Percentiles rank a stretch among this genome's conserved stretches.
Evolutionary conservation across 2,329 filamentous ascomycete species (phyloP).

Genomic region (Cercospora beticola): DNA sequence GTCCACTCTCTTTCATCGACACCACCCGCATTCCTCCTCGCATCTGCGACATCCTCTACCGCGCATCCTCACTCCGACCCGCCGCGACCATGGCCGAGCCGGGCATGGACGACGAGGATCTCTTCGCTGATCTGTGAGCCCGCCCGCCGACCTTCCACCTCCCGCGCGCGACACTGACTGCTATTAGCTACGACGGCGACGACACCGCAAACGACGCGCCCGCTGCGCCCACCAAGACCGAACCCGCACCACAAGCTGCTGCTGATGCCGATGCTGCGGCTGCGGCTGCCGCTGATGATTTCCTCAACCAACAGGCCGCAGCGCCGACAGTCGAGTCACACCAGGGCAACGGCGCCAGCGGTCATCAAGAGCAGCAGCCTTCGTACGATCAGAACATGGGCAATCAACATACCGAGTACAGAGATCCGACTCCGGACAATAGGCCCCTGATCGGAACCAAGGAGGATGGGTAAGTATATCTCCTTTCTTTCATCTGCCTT

Average conservation of each 20-base stretch:
- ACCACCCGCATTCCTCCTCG: neutral
- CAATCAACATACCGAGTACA: conserved; percentile 32
- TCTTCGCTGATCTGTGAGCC: conserved; percentile 89
- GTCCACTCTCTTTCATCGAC: neutral
- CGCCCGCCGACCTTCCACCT: neutral
- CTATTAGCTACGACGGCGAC: conserved; percentile 51
- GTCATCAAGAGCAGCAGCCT: conserved; percentile 26
- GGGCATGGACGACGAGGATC: conserved; percentile 79
- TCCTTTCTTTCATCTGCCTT: neutral
- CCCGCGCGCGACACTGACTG: conserved; percentile 13
- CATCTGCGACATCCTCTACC: conserved; percentile 19
- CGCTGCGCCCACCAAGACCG: conserved; percentile 20
- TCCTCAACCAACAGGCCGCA: conserved; percentile 6
- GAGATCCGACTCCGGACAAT: conserved; percentile 40
- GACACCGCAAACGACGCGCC: conserved; percentile 55
- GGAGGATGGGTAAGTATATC: conserved; percentile 78
- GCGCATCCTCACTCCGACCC: neutral
- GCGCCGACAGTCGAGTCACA: conserved; percentile 21
- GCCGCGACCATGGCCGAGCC: conserved; percentile 69
- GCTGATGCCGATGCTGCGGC: conserved; percentile 17
- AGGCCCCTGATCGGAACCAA: conserved; percentile 66
- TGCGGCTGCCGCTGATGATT: conserved; percentile 8
- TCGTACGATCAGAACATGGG: conserved; percentile 32
- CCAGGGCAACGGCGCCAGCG: conserved; percentile 26
- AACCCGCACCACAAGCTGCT: conserved; percentile 22